Percentiles rank a stretch among this genome's conserved stretches.
Conservation (phyloP, 495 filamentous ascomycete genomes). For the Aspergillus olivimuriae region DNA sequence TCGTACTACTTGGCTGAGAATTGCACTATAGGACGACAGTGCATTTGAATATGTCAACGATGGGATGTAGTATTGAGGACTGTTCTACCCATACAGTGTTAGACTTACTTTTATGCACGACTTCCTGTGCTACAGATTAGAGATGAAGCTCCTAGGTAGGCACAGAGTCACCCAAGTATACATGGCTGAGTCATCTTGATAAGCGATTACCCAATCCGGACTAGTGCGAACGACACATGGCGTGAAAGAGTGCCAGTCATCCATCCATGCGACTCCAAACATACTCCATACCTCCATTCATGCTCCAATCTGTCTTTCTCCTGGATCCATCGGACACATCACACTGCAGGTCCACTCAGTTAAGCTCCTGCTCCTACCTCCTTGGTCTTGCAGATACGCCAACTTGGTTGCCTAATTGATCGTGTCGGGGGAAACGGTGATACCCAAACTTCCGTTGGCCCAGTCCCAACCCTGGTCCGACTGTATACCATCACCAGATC, state of each 20-base stretch:
- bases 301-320: too few species aligned
- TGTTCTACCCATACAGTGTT: too few species aligned
- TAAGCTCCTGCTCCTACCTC: neutral
- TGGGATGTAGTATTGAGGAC: too few species aligned
- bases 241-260: neutral
- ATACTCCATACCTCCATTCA: neutral
- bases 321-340: neutral
- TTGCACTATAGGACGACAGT: too few species aligned
- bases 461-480: neutral
- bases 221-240: neutral
- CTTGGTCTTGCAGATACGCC: neutral
- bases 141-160: too few species aligned
- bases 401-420: neutral
- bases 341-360: neutral
- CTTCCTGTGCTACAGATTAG: too few species aligned
- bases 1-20: too few species aligned
- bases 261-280: too few species aligned
- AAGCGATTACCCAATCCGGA: neutral
- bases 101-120: too few species aligned
- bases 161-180: neutral
- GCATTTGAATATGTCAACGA: too few species aligned
- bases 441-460: conserved; percentile 1
- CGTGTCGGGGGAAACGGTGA: conserved; percentile 5
- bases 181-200: neutral
- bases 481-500: neutral